Conservation (phyloP, 1,139 yeast species). For the Suhomyces choctaworum region DNA sequence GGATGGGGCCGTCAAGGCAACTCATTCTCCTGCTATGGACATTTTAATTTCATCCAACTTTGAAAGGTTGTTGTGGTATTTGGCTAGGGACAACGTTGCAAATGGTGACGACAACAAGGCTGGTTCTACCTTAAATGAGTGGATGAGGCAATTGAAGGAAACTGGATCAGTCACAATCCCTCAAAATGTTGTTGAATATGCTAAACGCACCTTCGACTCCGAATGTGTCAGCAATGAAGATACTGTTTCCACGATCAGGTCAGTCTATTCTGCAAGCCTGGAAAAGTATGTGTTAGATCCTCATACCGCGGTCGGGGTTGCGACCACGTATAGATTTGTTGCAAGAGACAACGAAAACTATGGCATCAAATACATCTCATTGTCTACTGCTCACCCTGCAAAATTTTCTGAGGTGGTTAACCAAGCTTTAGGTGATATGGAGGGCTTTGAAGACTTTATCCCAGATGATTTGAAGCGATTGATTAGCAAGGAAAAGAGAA, state of each 20-base stretch:
- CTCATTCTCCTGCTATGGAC: constrained; percentile 98
- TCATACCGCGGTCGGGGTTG: constrained; percentile 93
- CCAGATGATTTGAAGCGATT: constrained; percentile 84
- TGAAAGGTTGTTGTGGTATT: constrained; percentile 94
- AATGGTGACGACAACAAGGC: constrained; percentile 65
- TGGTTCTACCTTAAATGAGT: constrained; percentile 64
- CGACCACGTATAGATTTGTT: constrained; percentile 66
- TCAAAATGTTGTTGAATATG: constrained; percentile 60
- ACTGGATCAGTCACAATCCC: constrained; percentile 78
- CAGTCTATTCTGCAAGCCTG: constrained; percentile 56
- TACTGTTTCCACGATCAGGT: constrained; percentile 74
- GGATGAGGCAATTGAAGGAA: constrained; percentile 80
- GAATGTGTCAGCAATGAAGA: constrained; percentile 77
- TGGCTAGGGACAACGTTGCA: constrained; percentile 68
- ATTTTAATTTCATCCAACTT: constrained; percentile 91
- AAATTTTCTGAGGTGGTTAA: constrained; percentile 96
- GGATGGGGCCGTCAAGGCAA: constrained; percentile 68
- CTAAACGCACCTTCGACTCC: constrained; percentile 70
- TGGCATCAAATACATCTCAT: constrained; percentile 62
- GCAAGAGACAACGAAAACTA: constrained; percentile 46
- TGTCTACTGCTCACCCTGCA: constrained; percentile 98
- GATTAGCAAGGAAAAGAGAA: constrained; percentile 70
- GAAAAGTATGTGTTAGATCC: constrained; percentile 89
- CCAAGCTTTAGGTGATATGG: constrained; percentile 63
- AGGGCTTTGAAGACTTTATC: constrained; percentile 81